Evolutionary conservation across 257 asterid species (phyloP), one percentile per base, ranked within the genome.

Genomic region (Solanum chaucha): DNA sequence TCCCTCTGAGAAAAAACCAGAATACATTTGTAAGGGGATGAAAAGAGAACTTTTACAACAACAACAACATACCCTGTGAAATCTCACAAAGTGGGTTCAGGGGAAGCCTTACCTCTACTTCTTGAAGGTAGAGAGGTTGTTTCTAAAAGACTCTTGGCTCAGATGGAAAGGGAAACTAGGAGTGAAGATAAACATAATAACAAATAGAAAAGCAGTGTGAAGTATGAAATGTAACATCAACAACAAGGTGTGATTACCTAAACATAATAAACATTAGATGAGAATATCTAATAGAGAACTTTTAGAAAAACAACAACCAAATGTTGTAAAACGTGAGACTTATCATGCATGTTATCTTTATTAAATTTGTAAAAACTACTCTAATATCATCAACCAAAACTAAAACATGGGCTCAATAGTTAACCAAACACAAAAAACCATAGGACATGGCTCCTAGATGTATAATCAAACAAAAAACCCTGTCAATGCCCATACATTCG

Each of bases 1-100:
- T 97, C 99, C 92, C 99, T 95, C 99, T 97, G 93, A 91, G 88
- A 90, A 87, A 90, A 88, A 86, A 87, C 59, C 46, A 86, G 83
- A 28, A 48, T 48, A 81, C 6, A 17, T 4, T 73, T 19, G 82
- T 78, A 19, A 17, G 35, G 84, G 84, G 65, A 17, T 0, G 84
- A 9, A 44, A 4, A 78, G 40, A 46, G 38, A 78, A 78, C 9
- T 46, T 81, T 30, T 81, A 48, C 70, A 78, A 46, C 28, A 41
- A 40, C 61, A 41, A 77, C 70, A 61, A 64, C 32, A n/a, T 64
- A n/a, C 71, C 3, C 8, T 10, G 15, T 64, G 71, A 64, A 61
- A 61, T 61, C 68, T 24, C 68, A 61, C 68, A 22, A 61, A 61
- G 28, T 61, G 28, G 28, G 14, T 9, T 59, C 28, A 3, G 6